phyloP scores from a whole-genome alignment of 2,329 filamentous ascomycete genomes.

The Camptophora hylomeconis region DNA sequence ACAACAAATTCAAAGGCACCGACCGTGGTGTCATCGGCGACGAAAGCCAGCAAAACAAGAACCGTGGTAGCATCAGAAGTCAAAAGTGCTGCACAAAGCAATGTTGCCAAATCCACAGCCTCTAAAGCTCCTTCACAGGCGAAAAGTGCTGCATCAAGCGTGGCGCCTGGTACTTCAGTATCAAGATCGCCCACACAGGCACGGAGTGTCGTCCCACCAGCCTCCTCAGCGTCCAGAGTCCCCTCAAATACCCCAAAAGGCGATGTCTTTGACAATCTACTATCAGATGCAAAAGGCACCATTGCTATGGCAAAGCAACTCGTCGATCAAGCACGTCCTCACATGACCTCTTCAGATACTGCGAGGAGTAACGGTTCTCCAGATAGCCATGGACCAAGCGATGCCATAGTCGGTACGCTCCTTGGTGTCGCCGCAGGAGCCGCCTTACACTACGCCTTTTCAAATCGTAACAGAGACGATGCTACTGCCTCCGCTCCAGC shows the following conservation, averaged over 20 bases:
- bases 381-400: conserved; percentile 30
- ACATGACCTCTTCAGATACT: conserved; percentile 6
- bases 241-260: conserved; percentile 13
- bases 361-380: conserved; percentile 16
- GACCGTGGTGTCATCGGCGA: conserved; percentile 1
- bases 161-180: neutral
- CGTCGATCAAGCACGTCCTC: conserved; percentile 13
- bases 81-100: conserved; percentile 48
- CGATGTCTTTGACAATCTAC: conserved; percentile 22
- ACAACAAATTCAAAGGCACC: conserved; percentile 2
- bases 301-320: conserved; percentile 15
- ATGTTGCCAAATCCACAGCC: conserved; percentile 1
- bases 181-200: conserved; percentile 3
- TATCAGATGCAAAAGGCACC: conserved; percentile 27
- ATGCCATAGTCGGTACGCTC: conserved; percentile 59
- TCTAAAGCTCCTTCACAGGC: conserved; percentile 8
- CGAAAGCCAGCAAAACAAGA: conserved; percentile 44
- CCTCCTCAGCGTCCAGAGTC: neutral
- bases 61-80: conserved; percentile 87
- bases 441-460: conserved; percentile 64
- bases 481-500: neutral
- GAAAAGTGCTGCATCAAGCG: conserved; percentile 1
- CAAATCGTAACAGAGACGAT: neutral
- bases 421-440: conserved; percentile 69
- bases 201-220: neutral